Percentiles rank a stretch among this genome's conserved stretches.
Conservation (phyloP, 495 filamentous ascomycete genomes). For the Neurospora sp. region DNA sequence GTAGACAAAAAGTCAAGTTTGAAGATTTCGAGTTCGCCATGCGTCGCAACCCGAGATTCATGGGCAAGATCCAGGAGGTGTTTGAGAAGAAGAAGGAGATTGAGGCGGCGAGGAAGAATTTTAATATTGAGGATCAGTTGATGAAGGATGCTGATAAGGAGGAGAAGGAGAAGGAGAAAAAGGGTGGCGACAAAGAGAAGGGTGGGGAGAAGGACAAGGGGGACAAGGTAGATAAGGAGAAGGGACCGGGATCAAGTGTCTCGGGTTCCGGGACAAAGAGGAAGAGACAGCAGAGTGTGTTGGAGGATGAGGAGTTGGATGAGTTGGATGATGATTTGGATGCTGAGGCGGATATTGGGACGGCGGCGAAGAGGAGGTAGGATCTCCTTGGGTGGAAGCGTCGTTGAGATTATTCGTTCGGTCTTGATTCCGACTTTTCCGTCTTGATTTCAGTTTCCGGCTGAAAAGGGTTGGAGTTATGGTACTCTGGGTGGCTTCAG, state of each 20-base stretch:
- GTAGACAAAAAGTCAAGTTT: conserved; percentile 91
- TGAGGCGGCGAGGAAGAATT: conserved; percentile 62
- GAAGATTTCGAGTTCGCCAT: conserved; percentile 95
- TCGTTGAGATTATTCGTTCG: conserved; percentile 1
- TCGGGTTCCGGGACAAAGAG: not conserved
- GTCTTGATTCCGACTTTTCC: too few relatives aligned
- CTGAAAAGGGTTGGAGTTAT: not conserved
- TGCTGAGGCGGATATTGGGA: conserved; percentile 18
- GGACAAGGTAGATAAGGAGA: not conserved
- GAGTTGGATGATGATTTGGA: conserved; percentile 27
- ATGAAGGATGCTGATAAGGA: conserved; percentile 32
- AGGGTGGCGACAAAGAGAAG: not conserved
- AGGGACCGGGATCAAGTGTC: not conserved
- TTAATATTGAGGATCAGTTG: conserved; percentile 38
- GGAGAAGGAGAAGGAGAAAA: conserved; percentile 23
- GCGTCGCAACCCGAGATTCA: conserved; percentile 69
- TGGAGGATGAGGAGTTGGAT: conserved; percentile 28
- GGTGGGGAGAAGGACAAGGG: not conserved
- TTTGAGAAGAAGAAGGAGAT: conserved; percentile 71
- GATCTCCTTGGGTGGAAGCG: not conserved
- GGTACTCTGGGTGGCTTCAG: not conserved
- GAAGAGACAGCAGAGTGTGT: conserved; percentile 7
- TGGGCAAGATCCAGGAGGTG: conserved; percentile 84
- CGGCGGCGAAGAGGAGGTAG: conserved; percentile 13
- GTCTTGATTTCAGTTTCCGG: too few relatives aligned